Conservation (phyloP, 2,329 filamentous ascomycete species). For the Nannizziopsis barbatae region DNA sequence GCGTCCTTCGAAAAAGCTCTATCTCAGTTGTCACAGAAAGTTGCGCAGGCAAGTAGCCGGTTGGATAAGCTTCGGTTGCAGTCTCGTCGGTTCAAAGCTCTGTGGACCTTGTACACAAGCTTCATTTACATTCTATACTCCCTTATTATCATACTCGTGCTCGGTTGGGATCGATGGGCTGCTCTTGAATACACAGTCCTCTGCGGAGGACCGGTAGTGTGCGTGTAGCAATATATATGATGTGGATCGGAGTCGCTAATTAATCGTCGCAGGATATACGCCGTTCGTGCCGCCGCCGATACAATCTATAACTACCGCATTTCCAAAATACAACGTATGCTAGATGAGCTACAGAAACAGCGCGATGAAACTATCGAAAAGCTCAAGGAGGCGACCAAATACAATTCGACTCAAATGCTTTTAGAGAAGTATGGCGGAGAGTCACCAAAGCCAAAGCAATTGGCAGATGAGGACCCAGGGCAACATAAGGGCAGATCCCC, state of each 20-base stretch:
- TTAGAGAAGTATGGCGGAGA: slow-evolving; percentile 84
- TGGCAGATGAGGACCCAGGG: slow-evolving; percentile 19
- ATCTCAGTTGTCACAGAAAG: slow-evolving; percentile 69
- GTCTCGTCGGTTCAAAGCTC: slow-evolving; percentile 66
- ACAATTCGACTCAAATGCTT: slow-evolving; percentile 84
- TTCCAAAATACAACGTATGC: slow-evolving; percentile 52
- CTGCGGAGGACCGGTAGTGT: slow-evolving; percentile 67
- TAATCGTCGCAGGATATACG: slow-evolving; percentile 57
- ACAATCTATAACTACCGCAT: slow-evolving; percentile 74
- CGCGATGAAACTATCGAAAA: slow-evolving; percentile 81
- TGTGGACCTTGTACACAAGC: slow-evolving; percentile 81
- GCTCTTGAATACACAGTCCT: slow-evolving; percentile 67
- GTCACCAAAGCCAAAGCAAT: slow-evolving; percentile 34
- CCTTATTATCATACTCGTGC: slow-evolving; percentile 69
- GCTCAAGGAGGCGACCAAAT: slow-evolving; percentile 88
- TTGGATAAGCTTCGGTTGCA: slow-evolving; percentile 63
- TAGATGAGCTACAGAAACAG: slow-evolving; percentile 67
- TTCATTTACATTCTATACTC: slow-evolving; percentile 83
- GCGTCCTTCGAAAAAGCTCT: slow-evolving; percentile 90
- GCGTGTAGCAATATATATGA: slow-evolving; percentile 26
- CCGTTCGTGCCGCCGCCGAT: slow-evolving; percentile 54
- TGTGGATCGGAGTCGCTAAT: slow-evolving; percentile 12
- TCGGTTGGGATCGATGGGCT: slow-evolving; percentile 71
- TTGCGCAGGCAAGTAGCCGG: slow-evolving; percentile 58
- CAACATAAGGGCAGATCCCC: slow-evolving; percentile 19